Evolutionary conservation across 176 grass and related monocot species (phyloP).

Genomic region (Triticum monococcum): DNA sequence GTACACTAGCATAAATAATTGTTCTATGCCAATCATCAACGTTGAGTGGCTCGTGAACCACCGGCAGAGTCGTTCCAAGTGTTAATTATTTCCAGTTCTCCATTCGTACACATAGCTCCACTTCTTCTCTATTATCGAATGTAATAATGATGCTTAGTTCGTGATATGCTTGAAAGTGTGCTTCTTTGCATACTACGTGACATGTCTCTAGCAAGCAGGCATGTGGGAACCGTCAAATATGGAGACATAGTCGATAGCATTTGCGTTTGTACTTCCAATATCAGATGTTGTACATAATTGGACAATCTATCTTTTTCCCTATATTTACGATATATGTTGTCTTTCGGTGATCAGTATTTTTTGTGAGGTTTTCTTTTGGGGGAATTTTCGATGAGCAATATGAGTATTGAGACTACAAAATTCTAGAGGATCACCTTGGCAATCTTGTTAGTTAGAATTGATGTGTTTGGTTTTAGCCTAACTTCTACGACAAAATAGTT

Average conservation of each 20-base stretch:
- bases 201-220: background rate
- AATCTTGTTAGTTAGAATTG: background rate
- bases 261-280: background rate
- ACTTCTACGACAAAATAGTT: too few relatives aligned
- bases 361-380: too few relatives aligned
- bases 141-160: background rate
- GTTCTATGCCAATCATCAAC: background rate
- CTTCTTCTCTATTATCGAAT: background rate
- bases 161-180: background rate
- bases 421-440: background rate
- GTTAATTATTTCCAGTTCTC: background rate
- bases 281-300: background rate
- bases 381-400: too few relatives aligned
- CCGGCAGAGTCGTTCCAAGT: background rate
- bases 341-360: background rate
- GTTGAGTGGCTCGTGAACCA: background rate
- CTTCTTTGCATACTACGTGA: background rate
- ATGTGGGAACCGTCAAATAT: background rate
- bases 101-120: background rate
- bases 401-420: background rate
- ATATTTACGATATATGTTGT: background rate
- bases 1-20: constrained; percentile 1
- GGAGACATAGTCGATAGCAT: background rate
- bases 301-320: background rate
- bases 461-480: too few relatives aligned